Evolutionary conservation across 2,329 filamentous ascomycete genomes (phyloP).

Genomic region (Xylariaceae sp.): DNA sequence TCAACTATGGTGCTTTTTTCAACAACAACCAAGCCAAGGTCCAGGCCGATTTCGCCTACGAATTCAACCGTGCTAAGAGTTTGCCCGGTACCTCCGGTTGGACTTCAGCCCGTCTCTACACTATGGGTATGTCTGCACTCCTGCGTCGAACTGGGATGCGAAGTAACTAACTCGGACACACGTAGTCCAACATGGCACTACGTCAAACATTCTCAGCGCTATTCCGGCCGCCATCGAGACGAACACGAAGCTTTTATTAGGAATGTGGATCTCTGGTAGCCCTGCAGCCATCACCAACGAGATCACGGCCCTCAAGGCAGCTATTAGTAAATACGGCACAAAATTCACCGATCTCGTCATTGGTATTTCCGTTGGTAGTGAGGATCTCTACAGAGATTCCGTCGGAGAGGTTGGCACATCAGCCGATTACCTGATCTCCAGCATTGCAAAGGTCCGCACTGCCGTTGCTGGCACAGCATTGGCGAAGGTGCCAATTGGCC

Average conservation of each 20-base stretch:
- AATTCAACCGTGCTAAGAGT: slow-evolving; percentile 32
- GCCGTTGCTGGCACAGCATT: slow-evolving; percentile 42
- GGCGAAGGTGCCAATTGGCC: slow-evolving; percentile 43
- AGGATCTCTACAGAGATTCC: slow-evolving; percentile 52
- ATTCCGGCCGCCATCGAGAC: slow-evolving; percentile 58
- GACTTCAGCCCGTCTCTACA: slow-evolving; percentile 32
- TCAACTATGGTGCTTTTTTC: slow-evolving; percentile 36
- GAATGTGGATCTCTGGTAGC: slow-evolving; percentile 46
- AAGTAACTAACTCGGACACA: slow-evolving; percentile 3
- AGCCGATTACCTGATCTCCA: slow-evolving; percentile 51
- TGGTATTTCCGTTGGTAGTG: slow-evolving; percentile 53
- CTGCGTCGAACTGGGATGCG: neutral
- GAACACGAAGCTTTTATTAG: slow-evolving; percentile 49
- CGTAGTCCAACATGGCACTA: slow-evolving; percentile 33
- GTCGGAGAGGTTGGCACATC: slow-evolving; percentile 35
- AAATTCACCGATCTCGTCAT: slow-evolving; percentile 45
- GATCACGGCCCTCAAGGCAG: slow-evolving; percentile 48
- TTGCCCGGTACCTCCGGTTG: slow-evolving; percentile 30
- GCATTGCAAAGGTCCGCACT: slow-evolving; percentile 54
- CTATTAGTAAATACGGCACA: slow-evolving; percentile 44
- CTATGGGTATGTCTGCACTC: slow-evolving; percentile 28
- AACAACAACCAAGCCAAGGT: slow-evolving; percentile 32
- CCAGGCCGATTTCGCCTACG: slow-evolving; percentile 32
- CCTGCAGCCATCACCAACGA: slow-evolving; percentile 43
- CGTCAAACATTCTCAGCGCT: slow-evolving; percentile 61